These are phyloP conservation scores for Iberis pinnata DNA, from an alignment of 345 rosid genomes.

Conservation along the genomic window DNA sequence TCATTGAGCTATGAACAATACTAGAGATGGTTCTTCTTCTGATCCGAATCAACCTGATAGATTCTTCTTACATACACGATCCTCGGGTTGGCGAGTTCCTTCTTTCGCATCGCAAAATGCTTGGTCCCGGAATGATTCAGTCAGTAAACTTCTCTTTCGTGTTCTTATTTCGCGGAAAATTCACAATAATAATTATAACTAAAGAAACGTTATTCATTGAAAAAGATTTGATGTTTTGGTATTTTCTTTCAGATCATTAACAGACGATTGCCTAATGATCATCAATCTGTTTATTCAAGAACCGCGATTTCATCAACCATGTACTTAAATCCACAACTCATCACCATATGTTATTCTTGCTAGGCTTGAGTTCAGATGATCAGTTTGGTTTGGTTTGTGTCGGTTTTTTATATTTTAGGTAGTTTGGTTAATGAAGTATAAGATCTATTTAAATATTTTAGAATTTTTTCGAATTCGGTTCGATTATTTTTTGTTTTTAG, in stretches of 20 bases:
- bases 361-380: too few species aligned
- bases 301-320: constrained; percentile 8
- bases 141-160: neutral
- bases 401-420: too few species aligned
- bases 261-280: constrained; percentile 16
- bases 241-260: constrained; percentile 19
- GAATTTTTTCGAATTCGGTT: too few species aligned
- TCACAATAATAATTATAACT: too few species aligned
- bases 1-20: constrained; percentile 24
- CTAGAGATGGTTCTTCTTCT: constrained; percentile 14
- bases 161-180: too few species aligned
- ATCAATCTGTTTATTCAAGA: neutral
- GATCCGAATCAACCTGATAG: constrained; percentile 9
- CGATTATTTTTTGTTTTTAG: too few species aligned
- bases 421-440: too few species aligned
- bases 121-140: constrained; percentile 23
- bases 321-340: constrained; percentile 14
- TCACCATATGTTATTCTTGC: constrained; percentile 4
- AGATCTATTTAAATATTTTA: too few species aligned
- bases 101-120: constrained; percentile 17
- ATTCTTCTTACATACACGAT: constrained; percentile 2
- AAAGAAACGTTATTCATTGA: too few species aligned
- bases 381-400: too few species aligned
- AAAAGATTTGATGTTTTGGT: constrained; percentile 9
- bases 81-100: constrained; percentile 28